Base-by-base conservation (phyloP, 164 flowering plant genomes). In the Tinospora cordifolia region DNA sequence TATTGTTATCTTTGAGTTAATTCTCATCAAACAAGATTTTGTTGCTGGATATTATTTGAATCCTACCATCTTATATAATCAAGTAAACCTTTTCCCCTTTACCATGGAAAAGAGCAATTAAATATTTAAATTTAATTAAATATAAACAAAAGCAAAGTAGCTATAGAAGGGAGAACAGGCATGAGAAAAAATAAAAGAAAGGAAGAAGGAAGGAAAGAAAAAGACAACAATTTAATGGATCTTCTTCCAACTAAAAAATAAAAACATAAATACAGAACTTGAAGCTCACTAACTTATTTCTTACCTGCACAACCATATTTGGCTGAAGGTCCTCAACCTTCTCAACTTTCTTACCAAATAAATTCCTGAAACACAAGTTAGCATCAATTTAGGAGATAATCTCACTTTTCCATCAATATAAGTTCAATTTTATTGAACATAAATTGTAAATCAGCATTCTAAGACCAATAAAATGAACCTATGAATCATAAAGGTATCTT, bases 251-350 rank as follows among this genome's bases (percentile, higher is more conserved):
- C 39, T 17, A 62, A 24, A 21, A 30, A 30, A 30, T 2, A 26
- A 49, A 3, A 41, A 30, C 30, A n/a, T n/a, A 49, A 51, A 46
- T 11, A 72, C 21, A 27, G 46, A 40, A 41, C 19, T 64, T 34
- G 44, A 6, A 27, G 11, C 9, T 46, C 51, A 17, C 67, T 34
- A 58, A 39, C 36, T 1, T 44, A 34, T 30, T 66, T 49, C 41
- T 11, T 84, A 91, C 97, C 95, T 89, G 83, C 22, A 93, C 84
- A 72, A 41, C 75, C 90, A 85, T 88, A 78, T 85, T 71, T 59
- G 96, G 86, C 73, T 78, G 85, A 72, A 93, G 84, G 71, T 91
- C 88, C 74, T 84, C 93, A 54, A 89, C 74, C 70, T 74, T 84
- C 30, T 86, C 85, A 65, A 79, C 70, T 72, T 73, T 82, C 51